Conservation (phyloP, 2,329 filamentous ascomycete genomes). For the Fusarium poae region DNA sequence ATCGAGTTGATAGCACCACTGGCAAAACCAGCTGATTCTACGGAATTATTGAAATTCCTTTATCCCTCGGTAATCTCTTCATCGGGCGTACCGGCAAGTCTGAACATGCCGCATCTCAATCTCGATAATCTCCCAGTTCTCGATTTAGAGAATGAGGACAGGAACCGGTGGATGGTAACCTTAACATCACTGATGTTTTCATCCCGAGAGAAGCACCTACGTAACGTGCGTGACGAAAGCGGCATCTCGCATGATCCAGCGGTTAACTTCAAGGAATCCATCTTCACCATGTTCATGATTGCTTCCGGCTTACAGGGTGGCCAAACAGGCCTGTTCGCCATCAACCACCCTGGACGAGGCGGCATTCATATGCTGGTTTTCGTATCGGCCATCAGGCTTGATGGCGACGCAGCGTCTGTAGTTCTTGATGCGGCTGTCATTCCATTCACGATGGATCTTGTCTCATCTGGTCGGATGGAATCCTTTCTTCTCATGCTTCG, state of each 20-base stretch:
- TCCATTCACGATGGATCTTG: conserved; percentile 56
- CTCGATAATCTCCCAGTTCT: conserved; percentile 61
- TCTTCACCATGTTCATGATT: conserved; percentile 63
- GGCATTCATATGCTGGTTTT: conserved; percentile 59
- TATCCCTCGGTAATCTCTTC: conserved; percentile 53
- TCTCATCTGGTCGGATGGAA: conserved; percentile 52
- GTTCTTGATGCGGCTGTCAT: conserved; percentile 63
- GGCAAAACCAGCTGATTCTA: conserved; percentile 43
- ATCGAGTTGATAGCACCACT: conserved; percentile 59
- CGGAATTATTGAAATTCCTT: conserved; percentile 52
- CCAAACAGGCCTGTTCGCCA: conserved; percentile 60
- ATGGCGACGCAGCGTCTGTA: conserved; percentile 57
- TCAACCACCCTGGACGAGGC: conserved; percentile 54
- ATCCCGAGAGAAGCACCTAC: conserved; percentile 55
- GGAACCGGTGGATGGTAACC: conserved; percentile 56
- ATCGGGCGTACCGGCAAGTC: conserved; percentile 51
- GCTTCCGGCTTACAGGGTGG: conserved; percentile 60
- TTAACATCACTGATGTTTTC: conserved; percentile 59
- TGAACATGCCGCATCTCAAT: conserved; percentile 59
- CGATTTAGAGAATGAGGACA: conserved; percentile 53
- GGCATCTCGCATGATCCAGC: conserved; percentile 52
- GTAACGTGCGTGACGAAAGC: conserved; percentile 46
- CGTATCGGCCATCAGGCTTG: conserved; percentile 60
- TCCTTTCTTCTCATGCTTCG: conserved; percentile 56
- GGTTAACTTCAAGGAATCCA: conserved; percentile 63